phyloP scores from a whole-genome alignment of 768 basidiomycete species.

The Auriscalpium orientale region DNA sequence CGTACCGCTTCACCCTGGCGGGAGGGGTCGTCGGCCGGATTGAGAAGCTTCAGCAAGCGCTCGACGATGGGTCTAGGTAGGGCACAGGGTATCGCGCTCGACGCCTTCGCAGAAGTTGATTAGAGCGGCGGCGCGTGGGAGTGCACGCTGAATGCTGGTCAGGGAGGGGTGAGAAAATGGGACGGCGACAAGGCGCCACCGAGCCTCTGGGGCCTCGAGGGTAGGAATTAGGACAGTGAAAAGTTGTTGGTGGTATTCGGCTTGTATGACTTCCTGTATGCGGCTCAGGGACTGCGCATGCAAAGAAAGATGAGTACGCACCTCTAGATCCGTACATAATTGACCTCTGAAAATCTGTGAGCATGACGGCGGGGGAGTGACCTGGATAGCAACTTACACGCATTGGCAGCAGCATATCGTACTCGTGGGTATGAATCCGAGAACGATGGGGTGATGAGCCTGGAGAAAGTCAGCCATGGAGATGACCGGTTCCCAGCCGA shows the following conservation, averaged over 20 bases:
- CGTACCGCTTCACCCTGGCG: constrained; percentile 50
- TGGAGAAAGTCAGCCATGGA: constrained; percentile 18
- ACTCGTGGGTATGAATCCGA: constrained; percentile 70
- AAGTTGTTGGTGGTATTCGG: constrained; percentile 56
- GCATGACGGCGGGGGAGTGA: neutral
- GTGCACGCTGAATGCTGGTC: constrained; percentile 51
- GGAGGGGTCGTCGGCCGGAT: constrained; percentile 35
- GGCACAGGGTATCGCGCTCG: constrained; percentile 64
- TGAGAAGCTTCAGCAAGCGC: constrained; percentile 57
- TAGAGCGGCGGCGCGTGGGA: constrained; percentile 77
- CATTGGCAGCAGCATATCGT: constrained; percentile 81
- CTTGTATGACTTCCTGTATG: constrained; percentile 68
- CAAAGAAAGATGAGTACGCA: constrained; percentile 16
- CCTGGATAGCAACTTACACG: constrained; percentile 40
- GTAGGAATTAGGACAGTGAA: constrained; percentile 67
- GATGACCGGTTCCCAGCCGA: neutral
- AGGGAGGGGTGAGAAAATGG: neutral
- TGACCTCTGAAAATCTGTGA: constrained; percentile 52
- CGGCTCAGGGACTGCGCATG: neutral
- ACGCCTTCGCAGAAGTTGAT: constrained; percentile 92
- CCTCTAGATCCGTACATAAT: constrained; percentile 83
- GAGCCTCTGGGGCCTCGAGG: constrained; percentile 65
- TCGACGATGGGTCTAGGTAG: constrained; percentile 77
- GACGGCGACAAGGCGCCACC: constrained; percentile 32
- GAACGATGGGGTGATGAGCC: constrained; percentile 73